Base-by-base conservation (phyloP, 148 eudicot genomes). In the Spergularia marina region DNA sequence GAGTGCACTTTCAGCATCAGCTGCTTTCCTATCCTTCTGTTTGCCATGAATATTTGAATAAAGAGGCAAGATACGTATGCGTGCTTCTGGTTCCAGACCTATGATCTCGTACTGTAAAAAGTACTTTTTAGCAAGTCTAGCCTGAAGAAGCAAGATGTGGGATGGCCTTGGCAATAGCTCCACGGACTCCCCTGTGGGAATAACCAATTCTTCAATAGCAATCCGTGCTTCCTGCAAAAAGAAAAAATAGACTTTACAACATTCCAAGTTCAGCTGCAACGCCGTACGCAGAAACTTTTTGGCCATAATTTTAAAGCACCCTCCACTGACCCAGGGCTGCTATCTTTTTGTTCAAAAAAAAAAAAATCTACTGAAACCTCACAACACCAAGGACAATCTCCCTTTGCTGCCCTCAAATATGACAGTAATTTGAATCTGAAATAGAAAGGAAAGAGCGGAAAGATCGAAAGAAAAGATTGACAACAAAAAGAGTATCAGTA, bases 151-250 rank as follows among this genome's bases (percentile, higher is more conserved):
- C 69, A 91, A 18, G 44, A 93, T 84, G 69, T 88, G 83, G 39
- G 87, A 68, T 68, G 94, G 79, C 80, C 98, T 81, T 40, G 97
- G 94, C 59, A 93, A 85, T 75, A 91, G 82, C 80, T 93, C 97
- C 47, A 89, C 89, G 7, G 91, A 56, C 81, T 93, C 89, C 39
- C 94, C 97, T 79, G 85, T 89, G 18, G 88, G 92, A 54, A 93
- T 93, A 56, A 91, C 97, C 56, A 81, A 77, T 78, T 82, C 89
- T 81, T 93, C 98, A 77, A 93, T 87, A 12, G 98, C 98, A 49
- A 87, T 76, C 73, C 98, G 89, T 56, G 91, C 97, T 83, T 93
- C 98, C 98, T 93, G 83, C 41, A 62, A 12, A 58, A 12, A 58
- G 53, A n/a, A 49, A 56, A 9, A 54, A 13, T 17, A 62, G 71